Evolutionary conservation across 1,139 yeast genomes (phyloP), one percentile per base, ranked within the genome.

Genomic region (Pichia cactophila): DNA sequence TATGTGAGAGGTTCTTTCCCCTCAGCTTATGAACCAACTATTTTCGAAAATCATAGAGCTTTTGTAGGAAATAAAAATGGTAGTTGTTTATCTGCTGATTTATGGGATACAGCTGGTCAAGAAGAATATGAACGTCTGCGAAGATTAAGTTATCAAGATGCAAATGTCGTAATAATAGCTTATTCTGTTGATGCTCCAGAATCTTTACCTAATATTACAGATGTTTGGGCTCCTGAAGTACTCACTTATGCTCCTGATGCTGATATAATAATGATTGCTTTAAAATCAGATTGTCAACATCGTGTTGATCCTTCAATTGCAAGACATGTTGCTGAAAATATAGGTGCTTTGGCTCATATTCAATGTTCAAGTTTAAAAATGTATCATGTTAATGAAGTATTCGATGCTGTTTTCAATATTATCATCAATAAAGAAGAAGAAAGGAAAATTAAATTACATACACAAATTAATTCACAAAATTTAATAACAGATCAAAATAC

Each of bases 101-200:
- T 92, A 86, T 62, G 66, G 29, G 97, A 90, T 66, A 88, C 97
- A 0, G 96, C 96, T 0, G 96, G 96, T 4, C 96, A 88, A 67
- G 96, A 88, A 66, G 95, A 87, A 64, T 88, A 87, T 64, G 95
- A 86, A 64, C 69, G 96, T 50, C 70, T 88, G 53, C 72, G 97
- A 56, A 94, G 96, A 10, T 71, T 89, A 50, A 78, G 87, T 52
- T 89, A 89, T 63, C 89, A 92, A 10, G 95, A 86, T 57, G 89
- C 83, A 4, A 86, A 87, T 63, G 68, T 88, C 2, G 67, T 88
- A 26, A 69, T 89, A 54, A 72, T 88, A 10, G 89, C 96, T 53
- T 89, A 86, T 65, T 74, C 94, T 1, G 73, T 87, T 33, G 86
- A 83, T 57, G 77, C 77, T 50, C 68, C 74, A 20, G 77, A 78